These are phyloP conservation scores for Candida quercuum DNA, from an alignment of 805 yeast genomes.

Conservation along the genomic window DNA sequence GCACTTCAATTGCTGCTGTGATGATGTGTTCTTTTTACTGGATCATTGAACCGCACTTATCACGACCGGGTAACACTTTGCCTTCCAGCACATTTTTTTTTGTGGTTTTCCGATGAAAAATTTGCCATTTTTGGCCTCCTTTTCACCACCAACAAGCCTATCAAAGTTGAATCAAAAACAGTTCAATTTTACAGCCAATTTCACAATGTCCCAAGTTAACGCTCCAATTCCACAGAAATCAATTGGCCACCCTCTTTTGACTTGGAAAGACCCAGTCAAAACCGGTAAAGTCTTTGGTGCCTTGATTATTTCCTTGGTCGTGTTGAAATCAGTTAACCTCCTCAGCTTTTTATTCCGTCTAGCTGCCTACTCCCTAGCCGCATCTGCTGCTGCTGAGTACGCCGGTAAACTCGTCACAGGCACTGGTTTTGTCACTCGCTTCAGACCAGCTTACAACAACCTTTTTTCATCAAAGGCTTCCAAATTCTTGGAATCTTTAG, in stretches of 20 bases:
- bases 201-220: background rate
- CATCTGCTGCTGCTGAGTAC: conserved; percentile 74
- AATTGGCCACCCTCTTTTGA: conserved; percentile 37
- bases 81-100: too few species aligned
- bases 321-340: conserved; percentile 60
- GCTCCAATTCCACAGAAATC: conserved; percentile 8
- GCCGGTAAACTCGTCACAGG: conserved; percentile 70
- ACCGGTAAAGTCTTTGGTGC: conserved; percentile 76
- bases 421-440: conserved; percentile 69
- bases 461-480: conserved; percentile 31
- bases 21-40: too few species aligned
- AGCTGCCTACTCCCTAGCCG: conserved; percentile 50
- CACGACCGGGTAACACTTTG: background rate
- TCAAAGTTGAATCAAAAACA: background rate
- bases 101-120: too few species aligned
- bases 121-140: conserved; percentile 1
- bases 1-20: too few species aligned
- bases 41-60: too few species aligned
- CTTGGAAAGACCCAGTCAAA: conserved; percentile 72
- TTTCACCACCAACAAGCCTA: too few species aligned
- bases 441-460: conserved; percentile 55
- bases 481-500: conserved; percentile 37
- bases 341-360: conserved; percentile 56
- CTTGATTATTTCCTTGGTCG: conserved; percentile 46
- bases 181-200: background rate